Base-by-base conservation (phyloP, 1,284 basidiomycete species). In the Puccinia polysora region DNA sequence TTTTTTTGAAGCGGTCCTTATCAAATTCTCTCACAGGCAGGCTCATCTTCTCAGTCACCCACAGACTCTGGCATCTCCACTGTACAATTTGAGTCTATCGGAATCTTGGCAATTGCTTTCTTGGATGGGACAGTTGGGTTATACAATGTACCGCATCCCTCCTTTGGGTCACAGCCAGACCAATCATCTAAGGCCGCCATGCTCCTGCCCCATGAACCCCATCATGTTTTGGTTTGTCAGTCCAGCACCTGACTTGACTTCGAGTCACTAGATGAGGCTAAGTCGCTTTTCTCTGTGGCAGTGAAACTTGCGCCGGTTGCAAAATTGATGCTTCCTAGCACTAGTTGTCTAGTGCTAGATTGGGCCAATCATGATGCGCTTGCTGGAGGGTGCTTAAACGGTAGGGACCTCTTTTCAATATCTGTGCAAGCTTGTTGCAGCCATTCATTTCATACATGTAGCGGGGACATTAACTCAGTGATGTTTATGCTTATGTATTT, bases 281-380 rank as follows among this genome's bases (percentile, higher is more conserved):
- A 60, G 23, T 60, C 40, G 6, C n/a, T 20, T 28, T 5, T 36
- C 34, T 58, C 20, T n/a, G n/a, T 60, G 85, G 71, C 65, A 89
- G 88, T 89, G 7, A 82, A 81, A 74, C 77, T 84, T 0, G 81
- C 86, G 50, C 89, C 91, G 0, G 77, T 88, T 3, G 68, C 91
- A 3, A 83, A 85, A 5, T 84, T 94, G 4, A 85, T 88, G 75
- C 79, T 90, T 1, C 86, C 87, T 73, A 88, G 90, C 70, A 84
- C 88, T 0, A 82, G 83, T 15, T 87, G 86, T 75, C 89, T 85
- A 83, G 84, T 85, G 38, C 82, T 94, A 49, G 90, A 93, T 76
- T 95, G 91, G 91, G 87, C 87, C 1, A 90, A 90, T 75, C 90
- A 89, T 73, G 86, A 88, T 72, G 77, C 87, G 3, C 78, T 96